These are phyloP conservation scores for Phytophthora constricta DNA, from an alignment of 352 stramenopile species.

Conservation along the genomic window DNA sequence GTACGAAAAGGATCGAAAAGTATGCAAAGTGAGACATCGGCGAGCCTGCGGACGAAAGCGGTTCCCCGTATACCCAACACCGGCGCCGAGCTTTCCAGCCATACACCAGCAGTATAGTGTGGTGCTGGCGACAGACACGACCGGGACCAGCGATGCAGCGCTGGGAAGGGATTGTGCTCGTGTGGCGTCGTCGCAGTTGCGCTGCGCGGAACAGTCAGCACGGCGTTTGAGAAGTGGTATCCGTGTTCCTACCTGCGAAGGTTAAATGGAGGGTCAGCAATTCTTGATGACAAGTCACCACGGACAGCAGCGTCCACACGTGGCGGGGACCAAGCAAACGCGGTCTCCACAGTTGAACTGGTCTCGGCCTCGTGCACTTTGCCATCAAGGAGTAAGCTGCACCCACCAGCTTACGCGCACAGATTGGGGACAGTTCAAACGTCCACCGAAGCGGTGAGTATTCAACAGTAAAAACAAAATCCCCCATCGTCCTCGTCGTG, in stretches of 20 bases:
- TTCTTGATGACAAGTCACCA: background rate
- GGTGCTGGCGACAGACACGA: constrained; percentile 21
- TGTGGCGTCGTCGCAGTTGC: constrained; percentile 6
- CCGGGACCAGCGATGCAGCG: background rate
- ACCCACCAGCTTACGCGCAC: constrained; percentile 5
- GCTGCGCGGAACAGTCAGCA: background rate
- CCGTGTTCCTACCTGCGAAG: constrained; percentile 2
- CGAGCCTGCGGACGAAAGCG: background rate
- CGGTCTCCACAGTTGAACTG: constrained; percentile 10
- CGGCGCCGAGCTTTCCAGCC: constrained; percentile 8
- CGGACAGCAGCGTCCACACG: background rate
- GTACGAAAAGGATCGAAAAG: no score
- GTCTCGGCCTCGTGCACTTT: background rate
- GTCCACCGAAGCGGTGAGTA: constrained; percentile 19
- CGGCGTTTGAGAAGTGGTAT: background rate
- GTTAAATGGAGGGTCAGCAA: background rate
- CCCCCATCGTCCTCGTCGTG: constrained; percentile 37
- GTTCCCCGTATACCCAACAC: background rate
- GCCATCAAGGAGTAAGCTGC: constrained; percentile 8
- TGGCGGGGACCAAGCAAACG: constrained; percentile 13
- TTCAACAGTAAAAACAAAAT: constrained; percentile 18
- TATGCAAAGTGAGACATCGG: background rate
- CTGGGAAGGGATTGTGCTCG: constrained; percentile 4
- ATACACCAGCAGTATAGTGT: constrained; percentile 11
- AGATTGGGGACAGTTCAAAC: constrained; percentile 8